These are phyloP conservation scores for Scedosporium minutisporum DNA, from an alignment of 2,329 filamentous ascomycete genomes.

Conservation along the genomic window DNA sequence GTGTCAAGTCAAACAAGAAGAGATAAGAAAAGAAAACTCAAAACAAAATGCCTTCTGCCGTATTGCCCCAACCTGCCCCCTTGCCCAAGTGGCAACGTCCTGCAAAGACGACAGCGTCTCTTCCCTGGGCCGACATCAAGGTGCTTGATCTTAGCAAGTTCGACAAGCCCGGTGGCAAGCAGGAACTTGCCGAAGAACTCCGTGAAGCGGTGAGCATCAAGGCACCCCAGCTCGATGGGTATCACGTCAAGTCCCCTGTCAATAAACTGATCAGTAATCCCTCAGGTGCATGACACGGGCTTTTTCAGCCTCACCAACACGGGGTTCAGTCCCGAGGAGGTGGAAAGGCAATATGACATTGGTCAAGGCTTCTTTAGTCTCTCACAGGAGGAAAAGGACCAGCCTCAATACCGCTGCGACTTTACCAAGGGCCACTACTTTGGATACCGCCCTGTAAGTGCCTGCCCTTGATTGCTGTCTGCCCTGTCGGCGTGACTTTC, in stretches of 20 bases:
- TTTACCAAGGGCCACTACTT: slow-evolving; percentile 37
- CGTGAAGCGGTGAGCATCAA: slow-evolving; percentile 32
- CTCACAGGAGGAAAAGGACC: slow-evolving; percentile 32
- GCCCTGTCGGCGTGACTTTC: background rate
- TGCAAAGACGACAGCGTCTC: slow-evolving; percentile 15
- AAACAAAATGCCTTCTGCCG: slow-evolving; percentile 9
- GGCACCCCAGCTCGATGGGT: slow-evolving; percentile 11
- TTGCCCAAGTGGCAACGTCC: slow-evolving; percentile 19
- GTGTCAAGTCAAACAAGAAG: background rate
- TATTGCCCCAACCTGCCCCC: slow-evolving; percentile 7
- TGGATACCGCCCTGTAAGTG: slow-evolving; percentile 28
- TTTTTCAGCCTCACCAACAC: slow-evolving; percentile 48
- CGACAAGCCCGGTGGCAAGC: slow-evolving; percentile 38
- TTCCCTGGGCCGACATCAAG: slow-evolving; percentile 41
- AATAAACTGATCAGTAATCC: background rate
- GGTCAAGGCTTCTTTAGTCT: slow-evolving; percentile 42
- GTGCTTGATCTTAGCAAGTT: slow-evolving; percentile 41
- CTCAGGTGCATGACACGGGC: slow-evolving; percentile 23
- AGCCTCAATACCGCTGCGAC: slow-evolving; percentile 36
- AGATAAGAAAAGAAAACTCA: no score
- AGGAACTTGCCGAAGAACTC: slow-evolving; percentile 39
- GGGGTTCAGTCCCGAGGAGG: slow-evolving; percentile 38
- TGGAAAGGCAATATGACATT: slow-evolving; percentile 44
- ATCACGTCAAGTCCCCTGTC: background rate
- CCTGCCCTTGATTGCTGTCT: background rate